phyloP scores from a whole-genome alignment of 83 land plant species.

The Picea engelmannii region DNA sequence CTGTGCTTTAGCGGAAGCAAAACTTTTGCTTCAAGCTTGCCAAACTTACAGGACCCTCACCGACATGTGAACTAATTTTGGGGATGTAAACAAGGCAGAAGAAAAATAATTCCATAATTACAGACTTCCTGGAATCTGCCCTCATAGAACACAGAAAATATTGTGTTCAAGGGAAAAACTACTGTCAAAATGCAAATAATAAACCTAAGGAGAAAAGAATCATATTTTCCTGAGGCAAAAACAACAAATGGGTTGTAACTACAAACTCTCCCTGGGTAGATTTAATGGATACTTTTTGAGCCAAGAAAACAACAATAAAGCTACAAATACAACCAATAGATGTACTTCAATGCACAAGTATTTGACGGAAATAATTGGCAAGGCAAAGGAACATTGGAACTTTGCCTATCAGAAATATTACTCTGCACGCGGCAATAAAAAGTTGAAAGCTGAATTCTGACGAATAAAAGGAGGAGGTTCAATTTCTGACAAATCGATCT shows the following conservation, averaged over 20 bases:
- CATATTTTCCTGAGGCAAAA: slow-evolving; percentile 5
- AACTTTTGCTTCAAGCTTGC: slow-evolving; percentile 11
- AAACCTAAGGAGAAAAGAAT: slow-evolving; percentile 10
- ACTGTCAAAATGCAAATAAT: neutral
- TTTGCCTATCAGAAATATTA: slow-evolving; percentile 4
- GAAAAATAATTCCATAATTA: slow-evolving; percentile 12
- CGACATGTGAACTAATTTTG: slow-evolving; percentile 10
- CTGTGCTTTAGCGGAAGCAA: slow-evolving; percentile 14
- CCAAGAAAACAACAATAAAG: neutral
- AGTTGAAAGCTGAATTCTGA: slow-evolving; percentile 30
- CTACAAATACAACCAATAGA: slow-evolving; percentile 12
- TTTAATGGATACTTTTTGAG: neutral
- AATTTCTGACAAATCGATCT: slow-evolving; percentile 49
- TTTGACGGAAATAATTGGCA: neutral
- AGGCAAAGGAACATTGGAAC: neutral
- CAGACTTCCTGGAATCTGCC: slow-evolving; percentile 6
- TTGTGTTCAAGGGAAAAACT: neutral
- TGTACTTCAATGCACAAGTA: slow-evolving; percentile 7
- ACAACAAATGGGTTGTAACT: neutral
- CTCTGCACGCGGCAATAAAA: slow-evolving; percentile 22
- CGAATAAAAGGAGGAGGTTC: slow-evolving; percentile 54
- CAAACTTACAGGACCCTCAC: slow-evolving; percentile 13
- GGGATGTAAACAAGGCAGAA: slow-evolving; percentile 1
- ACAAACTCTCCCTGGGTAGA: slow-evolving; percentile 4
- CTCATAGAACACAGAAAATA: slow-evolving; percentile 8